A percentile compares a stretch with the other conserved stretches of the same genome.
Evolutionary conservation across 2,329 filamentous ascomycete genomes (phyloP).

Genomic region (Paecilomyces sp.): DNA sequence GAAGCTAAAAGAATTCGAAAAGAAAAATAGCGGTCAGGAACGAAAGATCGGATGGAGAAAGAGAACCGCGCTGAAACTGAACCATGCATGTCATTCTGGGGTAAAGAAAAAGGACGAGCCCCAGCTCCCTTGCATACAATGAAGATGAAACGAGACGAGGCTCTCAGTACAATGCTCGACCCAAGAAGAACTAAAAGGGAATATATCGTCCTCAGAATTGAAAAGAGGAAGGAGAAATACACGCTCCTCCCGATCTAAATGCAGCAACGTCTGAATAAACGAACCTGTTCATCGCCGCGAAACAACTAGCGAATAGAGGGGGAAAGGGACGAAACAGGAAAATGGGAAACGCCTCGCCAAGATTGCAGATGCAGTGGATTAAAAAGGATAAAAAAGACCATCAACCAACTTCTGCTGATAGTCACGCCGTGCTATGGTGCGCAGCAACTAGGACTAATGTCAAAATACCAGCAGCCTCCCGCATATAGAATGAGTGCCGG

Average conservation of each 20-base stretch:
- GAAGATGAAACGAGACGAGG: not conserved
- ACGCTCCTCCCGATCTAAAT: slow-evolving; percentile 23
- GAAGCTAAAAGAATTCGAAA: not conserved
- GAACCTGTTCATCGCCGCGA: slow-evolving; percentile 18
- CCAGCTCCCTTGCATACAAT: not conserved
- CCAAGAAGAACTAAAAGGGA: slow-evolving; percentile 3
- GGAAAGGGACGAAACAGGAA: slow-evolving; percentile 13
- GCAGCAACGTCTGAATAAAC: slow-evolving; percentile 13
- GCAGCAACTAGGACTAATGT: not conserved
- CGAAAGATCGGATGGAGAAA: slow-evolving; percentile 1
- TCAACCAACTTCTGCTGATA: not conserved
- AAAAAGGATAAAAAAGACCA: not conserved
- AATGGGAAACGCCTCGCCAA: slow-evolving; percentile 12
- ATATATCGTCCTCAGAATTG: slow-evolving; percentile 8
- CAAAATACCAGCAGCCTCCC: not conserved
- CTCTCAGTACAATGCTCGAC: not conserved
- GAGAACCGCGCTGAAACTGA: slow-evolving; percentile 1
- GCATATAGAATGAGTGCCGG: not conserved
- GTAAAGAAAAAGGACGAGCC: slow-evolving; percentile 6
- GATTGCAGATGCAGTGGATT: slow-evolving; percentile 1
- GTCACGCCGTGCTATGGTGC: not conserved
- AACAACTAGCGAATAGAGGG: slow-evolving; percentile 9
- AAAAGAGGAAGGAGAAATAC: slow-evolving; percentile 16
- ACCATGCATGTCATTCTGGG: slow-evolving; percentile 1
- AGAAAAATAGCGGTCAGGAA: slow-evolving; percentile 3